phyloP scores from a whole-genome alignment of 805 yeast species.

The Candida fluviatilis region DNA sequence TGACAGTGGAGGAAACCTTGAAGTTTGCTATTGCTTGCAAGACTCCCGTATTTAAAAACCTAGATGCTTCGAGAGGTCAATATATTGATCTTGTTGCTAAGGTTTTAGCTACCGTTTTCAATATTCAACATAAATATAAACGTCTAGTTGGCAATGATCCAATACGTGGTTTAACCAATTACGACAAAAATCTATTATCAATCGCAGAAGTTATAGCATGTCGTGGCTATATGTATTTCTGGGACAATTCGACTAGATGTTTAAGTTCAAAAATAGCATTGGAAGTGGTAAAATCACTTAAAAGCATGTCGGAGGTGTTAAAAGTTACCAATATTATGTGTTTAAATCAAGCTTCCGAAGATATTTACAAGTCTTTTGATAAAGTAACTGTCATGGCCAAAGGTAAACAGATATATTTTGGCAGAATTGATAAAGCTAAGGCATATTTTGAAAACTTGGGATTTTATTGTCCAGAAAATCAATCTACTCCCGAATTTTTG shows the following conservation, averaged over 20 bases:
- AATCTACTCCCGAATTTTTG: background rate
- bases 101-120: background rate
- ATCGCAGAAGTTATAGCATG: background rate
- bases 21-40: background rate
- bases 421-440: background rate
- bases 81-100: background rate
- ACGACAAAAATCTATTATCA: background rate
- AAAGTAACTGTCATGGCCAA: background rate
- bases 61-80: too few relatives aligned
- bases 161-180: background rate
- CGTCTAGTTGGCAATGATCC: background rate
- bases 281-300: background rate
- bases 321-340: background rate
- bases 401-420: background rate
- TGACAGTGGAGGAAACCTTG: background rate
- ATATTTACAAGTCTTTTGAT: background rate
- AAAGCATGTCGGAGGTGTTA: background rate
- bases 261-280: background rate
- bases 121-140: background rate
- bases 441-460: background rate
- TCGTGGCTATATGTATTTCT: background rate
- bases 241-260: background rate
- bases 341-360: background rate
- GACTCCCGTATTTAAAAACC: background rate
- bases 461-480: background rate